Conservation (phyloP, 768 basidiomycete genomes). For the Podaxis sp. region DNA sequence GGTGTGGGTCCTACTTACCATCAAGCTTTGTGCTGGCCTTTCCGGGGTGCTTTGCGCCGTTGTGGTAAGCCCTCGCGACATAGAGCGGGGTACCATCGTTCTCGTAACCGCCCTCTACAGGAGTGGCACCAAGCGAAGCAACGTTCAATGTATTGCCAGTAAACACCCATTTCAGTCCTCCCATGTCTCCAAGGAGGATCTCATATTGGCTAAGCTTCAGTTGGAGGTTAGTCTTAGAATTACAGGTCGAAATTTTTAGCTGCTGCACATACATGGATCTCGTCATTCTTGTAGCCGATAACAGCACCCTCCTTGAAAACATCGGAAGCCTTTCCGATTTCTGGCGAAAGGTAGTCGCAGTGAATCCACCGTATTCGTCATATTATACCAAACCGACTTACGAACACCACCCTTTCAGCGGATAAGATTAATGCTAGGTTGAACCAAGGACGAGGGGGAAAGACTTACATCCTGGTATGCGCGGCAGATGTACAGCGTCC, state of each 20-base stretch:
- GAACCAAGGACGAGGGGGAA: background rate
- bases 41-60: constrained; percentile 57
- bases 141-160: constrained; percentile 45
- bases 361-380: no score
- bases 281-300: constrained; percentile 59
- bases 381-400: constrained; percentile 31
- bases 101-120: constrained; percentile 71
- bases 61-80: constrained; percentile 56
- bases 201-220: constrained; percentile 61
- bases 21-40: constrained; percentile 56
- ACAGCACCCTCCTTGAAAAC: constrained; percentile 60
- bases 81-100: constrained; percentile 58
- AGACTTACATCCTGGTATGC: constrained; percentile 53
- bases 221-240: constrained; percentile 24
- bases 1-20: constrained; percentile 29
- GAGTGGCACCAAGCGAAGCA: constrained; percentile 38
- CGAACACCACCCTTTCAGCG: constrained; percentile 48
- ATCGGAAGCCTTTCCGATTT: constrained; percentile 63
- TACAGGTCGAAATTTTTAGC: background rate
- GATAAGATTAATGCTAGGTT: background rate
- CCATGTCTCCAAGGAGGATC: constrained; percentile 63
- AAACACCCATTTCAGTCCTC: constrained; percentile 62
- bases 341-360: constrained; percentile 29
- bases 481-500: constrained; percentile 57
- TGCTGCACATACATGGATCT: constrained; percentile 46